Evolutionary conservation across 352 stramenopile genomes (phyloP).

Genomic region (Globisporangium cederbergense): DNA sequence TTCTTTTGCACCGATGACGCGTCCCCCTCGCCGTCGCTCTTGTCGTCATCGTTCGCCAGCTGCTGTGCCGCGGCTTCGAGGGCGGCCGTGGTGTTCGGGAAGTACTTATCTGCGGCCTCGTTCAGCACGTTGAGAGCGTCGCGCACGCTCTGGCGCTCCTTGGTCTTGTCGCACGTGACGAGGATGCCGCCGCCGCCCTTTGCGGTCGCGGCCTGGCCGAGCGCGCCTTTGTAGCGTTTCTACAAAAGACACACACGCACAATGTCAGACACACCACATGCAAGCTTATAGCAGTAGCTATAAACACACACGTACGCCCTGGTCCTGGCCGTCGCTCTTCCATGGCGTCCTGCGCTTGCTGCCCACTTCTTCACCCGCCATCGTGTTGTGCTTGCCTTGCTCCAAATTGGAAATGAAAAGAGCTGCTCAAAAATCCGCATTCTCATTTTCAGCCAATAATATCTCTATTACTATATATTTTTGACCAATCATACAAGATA

Average conservation of each 20-base stretch:
- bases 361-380: slow-evolving; percentile 26
- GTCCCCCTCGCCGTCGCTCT: slow-evolving; percentile 12
- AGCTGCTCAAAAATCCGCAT: not conserved
- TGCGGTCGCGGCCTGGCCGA: slow-evolving; percentile 42
- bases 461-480: not conserved
- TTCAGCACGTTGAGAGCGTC: slow-evolving; percentile 77
- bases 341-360: slow-evolving; percentile 62
- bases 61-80: slow-evolving; percentile 1
- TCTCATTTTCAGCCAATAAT: slow-evolving; percentile 25
- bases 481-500: slow-evolving; percentile 19
- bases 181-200: slow-evolving; percentile 61
- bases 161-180: slow-evolving; percentile 75
- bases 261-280: not conserved
- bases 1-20: slow-evolving; percentile 42
- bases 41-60: slow-evolving; percentile 22
- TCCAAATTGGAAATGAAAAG: slow-evolving; percentile 3
- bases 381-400: slow-evolving; percentile 14
- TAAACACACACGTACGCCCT: slow-evolving; percentile 6
- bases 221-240: slow-evolving; percentile 62
- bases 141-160: slow-evolving; percentile 66
- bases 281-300: too few species aligned
- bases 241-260: slow-evolving; percentile 9
- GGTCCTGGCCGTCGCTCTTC: slow-evolving; percentile 29
- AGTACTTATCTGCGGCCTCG: slow-evolving; percentile 64
- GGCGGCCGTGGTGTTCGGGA: slow-evolving; percentile 21